A percentile compares a stretch with the other conserved stretches of the same genome.
Evolutionary conservation across 106 monocot genomes (phyloP).

Genomic region (Amphibolis antarctica): DNA sequence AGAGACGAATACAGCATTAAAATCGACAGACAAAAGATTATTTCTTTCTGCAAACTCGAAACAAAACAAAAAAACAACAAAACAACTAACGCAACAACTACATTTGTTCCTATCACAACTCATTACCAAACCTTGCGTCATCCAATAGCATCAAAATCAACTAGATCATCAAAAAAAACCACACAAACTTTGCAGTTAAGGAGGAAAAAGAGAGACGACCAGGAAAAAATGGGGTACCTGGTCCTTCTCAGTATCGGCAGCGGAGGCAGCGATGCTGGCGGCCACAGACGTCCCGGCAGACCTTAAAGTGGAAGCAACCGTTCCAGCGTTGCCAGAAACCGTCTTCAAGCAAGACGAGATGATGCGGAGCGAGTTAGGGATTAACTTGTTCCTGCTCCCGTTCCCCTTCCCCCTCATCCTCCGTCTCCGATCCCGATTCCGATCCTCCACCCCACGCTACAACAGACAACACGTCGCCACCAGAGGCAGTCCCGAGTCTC

Average conservation of each 20-base stretch:
- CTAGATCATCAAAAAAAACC: too few relatives aligned
- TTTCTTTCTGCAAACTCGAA: too few relatives aligned
- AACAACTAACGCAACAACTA: too few relatives aligned
- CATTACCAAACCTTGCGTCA: too few relatives aligned
- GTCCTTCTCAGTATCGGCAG: slow-evolving; percentile 66
- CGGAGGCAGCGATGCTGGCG: slow-evolving; percentile 40
- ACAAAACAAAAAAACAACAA: too few relatives aligned
- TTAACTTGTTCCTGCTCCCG: slow-evolving; percentile 40
- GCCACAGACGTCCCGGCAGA: slow-evolving; percentile 86
- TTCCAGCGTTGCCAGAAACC: slow-evolving; percentile 75
- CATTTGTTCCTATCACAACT: too few relatives aligned
- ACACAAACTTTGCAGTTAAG: not conserved
- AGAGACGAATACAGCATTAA: too few relatives aligned
- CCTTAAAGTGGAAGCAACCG: slow-evolving; percentile 63
- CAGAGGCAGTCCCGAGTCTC: too few relatives aligned
- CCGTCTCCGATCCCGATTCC: slow-evolving; percentile 6
- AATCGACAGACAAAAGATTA: too few relatives aligned
- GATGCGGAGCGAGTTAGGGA: slow-evolving; percentile 84
- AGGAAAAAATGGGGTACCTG: slow-evolving; percentile 45
- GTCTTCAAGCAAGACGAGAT: slow-evolving; percentile 95
- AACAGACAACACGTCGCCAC: too few relatives aligned
- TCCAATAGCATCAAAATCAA: too few relatives aligned
- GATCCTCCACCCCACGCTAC: too few relatives aligned
- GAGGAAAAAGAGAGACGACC: not conserved
- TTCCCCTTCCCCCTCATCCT: slow-evolving; percentile 7